phyloP scores from a whole-genome alignment of 306 rosid species.

The Vigna angularis region DNA sequence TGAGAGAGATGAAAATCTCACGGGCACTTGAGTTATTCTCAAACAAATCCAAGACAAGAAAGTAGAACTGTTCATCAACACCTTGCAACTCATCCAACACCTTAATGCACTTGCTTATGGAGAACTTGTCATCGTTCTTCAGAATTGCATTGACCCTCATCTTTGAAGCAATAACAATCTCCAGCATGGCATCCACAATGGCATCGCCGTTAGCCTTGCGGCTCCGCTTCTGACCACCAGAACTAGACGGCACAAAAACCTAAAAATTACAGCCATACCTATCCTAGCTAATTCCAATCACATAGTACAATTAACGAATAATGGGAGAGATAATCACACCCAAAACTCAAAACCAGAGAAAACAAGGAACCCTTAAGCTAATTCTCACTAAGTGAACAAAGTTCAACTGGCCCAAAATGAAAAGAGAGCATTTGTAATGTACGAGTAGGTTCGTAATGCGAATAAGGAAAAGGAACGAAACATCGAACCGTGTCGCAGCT shows the following conservation, averaged over 20 bases:
- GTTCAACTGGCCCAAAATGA: slow-evolving; percentile 10
- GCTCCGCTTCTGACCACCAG: slow-evolving; percentile 72
- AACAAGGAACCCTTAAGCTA: slow-evolving; percentile 16
- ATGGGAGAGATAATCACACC: neutral
- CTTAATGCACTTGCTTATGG: slow-evolving; percentile 84
- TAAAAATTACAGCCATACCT: slow-evolving; percentile 1
- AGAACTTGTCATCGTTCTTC: slow-evolving; percentile 82
- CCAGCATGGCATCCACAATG: slow-evolving; percentile 82
- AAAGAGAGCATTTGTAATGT: slow-evolving; percentile 24
- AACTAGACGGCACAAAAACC: slow-evolving; percentile 60
- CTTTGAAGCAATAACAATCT: slow-evolving; percentile 83
- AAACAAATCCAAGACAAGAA: slow-evolving; percentile 80
- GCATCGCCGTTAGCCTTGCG: slow-evolving; percentile 82
- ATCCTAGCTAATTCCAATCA: neutral
- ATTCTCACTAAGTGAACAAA: neutral
- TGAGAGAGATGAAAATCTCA: slow-evolving; percentile 80
- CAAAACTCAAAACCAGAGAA: neutral
- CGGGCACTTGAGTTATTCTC: slow-evolving; percentile 65
- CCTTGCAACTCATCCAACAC: slow-evolving; percentile 79
- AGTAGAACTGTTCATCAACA: slow-evolving; percentile 69
- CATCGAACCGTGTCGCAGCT: slow-evolving; percentile 30
- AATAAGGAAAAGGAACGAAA: slow-evolving; percentile 8
- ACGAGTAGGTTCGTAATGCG: neutral
- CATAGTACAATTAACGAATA: slow-evolving; percentile 15
- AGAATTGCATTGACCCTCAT: slow-evolving; percentile 73